These are phyloP conservation scores for Taphrina flavorubra DNA, from an alignment of 1,139 yeast species.

Conservation along the genomic window DNA sequence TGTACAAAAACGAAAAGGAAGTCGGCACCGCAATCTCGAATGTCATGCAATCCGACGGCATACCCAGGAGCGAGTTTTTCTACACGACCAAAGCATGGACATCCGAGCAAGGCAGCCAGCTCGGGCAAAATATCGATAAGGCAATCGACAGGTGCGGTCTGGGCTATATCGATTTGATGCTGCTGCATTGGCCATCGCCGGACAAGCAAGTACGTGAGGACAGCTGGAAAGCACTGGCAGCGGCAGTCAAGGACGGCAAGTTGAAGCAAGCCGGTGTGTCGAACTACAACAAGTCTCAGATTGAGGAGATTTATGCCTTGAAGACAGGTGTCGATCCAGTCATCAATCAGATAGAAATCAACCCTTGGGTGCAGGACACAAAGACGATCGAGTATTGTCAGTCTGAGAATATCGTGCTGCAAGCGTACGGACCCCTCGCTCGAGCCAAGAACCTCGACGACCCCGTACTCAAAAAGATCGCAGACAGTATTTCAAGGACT, in stretches of 20 bases:
- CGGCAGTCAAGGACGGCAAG: slow-evolving; percentile 52
- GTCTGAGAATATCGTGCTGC: slow-evolving; percentile 59
- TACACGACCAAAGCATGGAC: slow-evolving; percentile 68
- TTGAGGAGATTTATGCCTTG: slow-evolving; percentile 55
- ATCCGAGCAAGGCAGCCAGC: slow-evolving; percentile 57
- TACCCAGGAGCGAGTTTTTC: slow-evolving; percentile 65
- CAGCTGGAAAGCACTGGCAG: slow-evolving; percentile 58
- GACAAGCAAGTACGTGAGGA: slow-evolving; percentile 51
- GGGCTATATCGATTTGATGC: slow-evolving; percentile 58
- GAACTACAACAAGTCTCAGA: slow-evolving; percentile 56
- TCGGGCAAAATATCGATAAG: slow-evolving; percentile 56
- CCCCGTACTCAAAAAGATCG: slow-evolving; percentile 52
- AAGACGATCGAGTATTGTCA: slow-evolving; percentile 58
- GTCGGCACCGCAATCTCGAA: slow-evolving; percentile 60
- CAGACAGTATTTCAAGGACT: slow-evolving; percentile 53
- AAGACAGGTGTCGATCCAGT: slow-evolving; percentile 54
- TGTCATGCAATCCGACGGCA: slow-evolving; percentile 59
- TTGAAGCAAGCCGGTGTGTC: slow-evolving; percentile 56
- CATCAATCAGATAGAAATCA: slow-evolving; percentile 61
- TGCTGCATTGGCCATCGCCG: slow-evolving; percentile 54
- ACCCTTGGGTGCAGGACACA: slow-evolving; percentile 59
- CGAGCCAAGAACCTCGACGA: slow-evolving; percentile 64
- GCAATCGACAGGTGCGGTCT: slow-evolving; percentile 60
- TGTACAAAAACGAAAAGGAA: slow-evolving; percentile 61
- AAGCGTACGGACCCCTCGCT: slow-evolving; percentile 69